Base-by-base conservation (phyloP, 371 early-diverging fungal genomes). In the Fennellomyces sp. region DNA sequence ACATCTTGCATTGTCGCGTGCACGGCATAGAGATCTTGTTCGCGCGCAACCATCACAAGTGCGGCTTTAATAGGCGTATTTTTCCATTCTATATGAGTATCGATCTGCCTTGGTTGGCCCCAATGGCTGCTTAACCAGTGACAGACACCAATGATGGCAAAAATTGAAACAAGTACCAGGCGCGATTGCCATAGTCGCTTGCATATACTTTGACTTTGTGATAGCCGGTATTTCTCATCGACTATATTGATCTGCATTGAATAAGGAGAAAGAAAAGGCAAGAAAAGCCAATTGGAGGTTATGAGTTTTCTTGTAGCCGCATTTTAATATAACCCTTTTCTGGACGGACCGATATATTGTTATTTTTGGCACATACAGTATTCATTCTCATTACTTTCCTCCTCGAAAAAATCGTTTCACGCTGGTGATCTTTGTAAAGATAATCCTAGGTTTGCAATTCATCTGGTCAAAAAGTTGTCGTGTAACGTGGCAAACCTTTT, bases 1-100 rank as follows among this genome's bases (percentile, higher is more conserved):
- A 78, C 26, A 29, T 66, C 64, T 1, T 58, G 12, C 67, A 78
- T 75, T 10, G 75, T 75, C 4, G 19, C 35, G n/a, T 66, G 54
- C 23, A 78, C 19, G 1, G 30, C 50, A 35, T 55, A 51, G 11
- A 75, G 4, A 7, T 73, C 73, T 7, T 56, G 49, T 53, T 76
- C 73, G 7, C 58, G 60, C 13, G 50, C 69, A 8, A 72, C 8
- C 5, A 56, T 49, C 11, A 70, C 75, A 23, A 75, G 53, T 1
- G 73, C 73, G 4, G 64, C 75, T 31, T 64, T 72, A 5, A 63
- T 64, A 50, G 50, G 47, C 30, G 51, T 30, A 29, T 29, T 28
- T n/a, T n/a, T n/a, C n/a, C 38, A 11, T 36, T 36, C 38, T 36
- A n/a, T n/a, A 11, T 36, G 10, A 10, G 38, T 36, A 11, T 36